These are phyloP conservation scores for Acarospora socialis DNA, from an alignment of 2,329 filamentous ascomycete species.

Conservation along the genomic window DNA sequence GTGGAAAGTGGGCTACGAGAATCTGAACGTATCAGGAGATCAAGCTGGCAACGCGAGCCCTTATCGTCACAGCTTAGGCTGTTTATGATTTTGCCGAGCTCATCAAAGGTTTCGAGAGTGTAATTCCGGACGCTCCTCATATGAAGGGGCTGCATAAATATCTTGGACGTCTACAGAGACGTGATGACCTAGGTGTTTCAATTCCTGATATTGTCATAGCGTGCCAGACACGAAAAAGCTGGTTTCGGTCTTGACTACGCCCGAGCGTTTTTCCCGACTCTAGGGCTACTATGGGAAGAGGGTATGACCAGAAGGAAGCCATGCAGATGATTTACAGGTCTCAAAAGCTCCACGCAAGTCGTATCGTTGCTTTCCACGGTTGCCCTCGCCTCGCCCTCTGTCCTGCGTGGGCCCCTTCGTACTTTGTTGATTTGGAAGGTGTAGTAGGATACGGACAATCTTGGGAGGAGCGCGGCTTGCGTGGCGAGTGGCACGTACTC, in stretches of 20 bases:
- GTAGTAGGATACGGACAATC: background rate
- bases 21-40: conserved; percentile 15
- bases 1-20: conserved; percentile 11
- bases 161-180: background rate
- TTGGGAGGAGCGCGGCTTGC: conserved; percentile 6
- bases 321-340: conserved; percentile 10
- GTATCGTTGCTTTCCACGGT: conserved; percentile 6
- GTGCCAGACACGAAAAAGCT: conserved; percentile 6
- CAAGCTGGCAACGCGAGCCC: conserved; percentile 11
- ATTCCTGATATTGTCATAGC: conserved; percentile 7
- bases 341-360: conserved; percentile 2
- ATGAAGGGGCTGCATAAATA: conserved; percentile 1
- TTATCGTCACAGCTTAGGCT: conserved; percentile 3
- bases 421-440: conserved; percentile 6
- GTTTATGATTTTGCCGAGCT: conserved; percentile 1
- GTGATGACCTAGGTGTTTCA: conserved; percentile 4
- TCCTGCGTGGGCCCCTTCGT: conserved; percentile 10
- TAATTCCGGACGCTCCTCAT: background rate
- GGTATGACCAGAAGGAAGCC: conserved; percentile 11
- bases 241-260: conserved; percentile 12
- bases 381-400: conserved; percentile 2
- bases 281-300: conserved; percentile 10
- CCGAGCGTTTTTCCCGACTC: conserved; percentile 11
- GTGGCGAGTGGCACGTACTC: conserved; percentile 4
- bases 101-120: background rate